Conservation (phyloP, 2,329 filamentous ascomycete species). For the Penicillium crustosum region DNA sequence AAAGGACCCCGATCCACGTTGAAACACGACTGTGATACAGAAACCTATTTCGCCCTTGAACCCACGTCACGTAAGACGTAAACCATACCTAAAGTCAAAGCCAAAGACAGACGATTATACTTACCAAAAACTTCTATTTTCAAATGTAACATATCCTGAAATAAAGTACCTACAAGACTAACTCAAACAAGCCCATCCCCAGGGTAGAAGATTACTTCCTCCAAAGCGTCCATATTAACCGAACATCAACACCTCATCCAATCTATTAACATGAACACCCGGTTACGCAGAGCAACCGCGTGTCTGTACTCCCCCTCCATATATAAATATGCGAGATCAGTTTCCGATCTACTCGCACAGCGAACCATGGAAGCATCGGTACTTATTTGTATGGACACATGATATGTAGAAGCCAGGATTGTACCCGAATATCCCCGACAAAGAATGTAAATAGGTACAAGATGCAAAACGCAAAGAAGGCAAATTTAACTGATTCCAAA, state of each 20-base stretch:
- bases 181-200: neutral
- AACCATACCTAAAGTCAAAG: neutral
- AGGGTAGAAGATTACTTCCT: neutral
- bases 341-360: neutral
- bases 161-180: neutral
- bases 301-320: neutral
- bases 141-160: neutral
- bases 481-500: neutral
- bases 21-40: constrained; percentile 7
- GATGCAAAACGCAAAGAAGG: no score
- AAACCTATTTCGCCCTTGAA: neutral
- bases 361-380: neutral
- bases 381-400: neutral
- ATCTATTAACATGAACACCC: neutral
- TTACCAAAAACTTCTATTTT: neutral
- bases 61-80: neutral
- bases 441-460: neutral
- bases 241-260: neutral
- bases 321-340: constrained; percentile 1
- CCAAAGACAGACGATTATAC: neutral
- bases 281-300: neutral
- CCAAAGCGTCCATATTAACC: neutral
- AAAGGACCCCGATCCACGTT: neutral
- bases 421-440: neutral
- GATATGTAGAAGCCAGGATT: neutral